Conservation (phyloP, 2,329 filamentous ascomycete species). For the Corniculantispora saksenae region DNA sequence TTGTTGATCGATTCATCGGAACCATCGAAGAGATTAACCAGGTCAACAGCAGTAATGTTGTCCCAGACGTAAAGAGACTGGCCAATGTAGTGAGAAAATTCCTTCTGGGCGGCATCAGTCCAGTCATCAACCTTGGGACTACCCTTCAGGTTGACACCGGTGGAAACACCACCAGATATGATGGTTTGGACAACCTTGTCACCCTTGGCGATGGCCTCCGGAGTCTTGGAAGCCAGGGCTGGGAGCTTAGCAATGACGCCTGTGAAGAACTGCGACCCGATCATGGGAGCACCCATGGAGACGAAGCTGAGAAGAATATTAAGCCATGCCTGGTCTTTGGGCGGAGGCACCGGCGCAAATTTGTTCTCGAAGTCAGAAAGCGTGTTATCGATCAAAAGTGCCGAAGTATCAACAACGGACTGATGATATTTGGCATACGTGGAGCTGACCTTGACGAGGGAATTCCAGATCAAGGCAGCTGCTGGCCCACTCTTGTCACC, state of each 20-base stretch:
- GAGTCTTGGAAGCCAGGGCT: constrained; percentile 20
- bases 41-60: constrained; percentile 5
- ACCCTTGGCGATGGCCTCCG: constrained; percentile 27
- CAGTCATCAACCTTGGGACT: constrained; percentile 9
- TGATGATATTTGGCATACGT: constrained; percentile 8
- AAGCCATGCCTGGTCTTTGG: constrained; percentile 27
- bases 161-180: constrained; percentile 28
- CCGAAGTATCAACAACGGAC: not conserved
- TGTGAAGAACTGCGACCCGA: constrained; percentile 31
- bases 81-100: constrained; percentile 32
- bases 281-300: constrained; percentile 28
- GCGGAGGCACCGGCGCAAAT: constrained; percentile 19
- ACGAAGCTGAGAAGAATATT: constrained; percentile 32
- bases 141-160: constrained; percentile 29
- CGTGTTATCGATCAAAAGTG: constrained; percentile 10
- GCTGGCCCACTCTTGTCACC: constrained; percentile 7
- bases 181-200: constrained; percentile 28
- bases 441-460: constrained; percentile 6
- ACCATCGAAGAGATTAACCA: constrained; percentile 29
- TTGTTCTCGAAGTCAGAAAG: constrained; percentile 13
- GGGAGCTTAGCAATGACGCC: constrained; percentile 6
- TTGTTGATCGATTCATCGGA: constrained; percentile 23
- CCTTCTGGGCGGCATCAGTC: constrained; percentile 25
- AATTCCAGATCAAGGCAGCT: constrained; percentile 10
- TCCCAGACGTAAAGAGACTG: constrained; percentile 25